Percentiles rank a stretch among this genome's conserved stretches.
phyloP scores from a whole-genome alignment of 345 rosid species.

The Euphorbia tirucalli region DNA sequence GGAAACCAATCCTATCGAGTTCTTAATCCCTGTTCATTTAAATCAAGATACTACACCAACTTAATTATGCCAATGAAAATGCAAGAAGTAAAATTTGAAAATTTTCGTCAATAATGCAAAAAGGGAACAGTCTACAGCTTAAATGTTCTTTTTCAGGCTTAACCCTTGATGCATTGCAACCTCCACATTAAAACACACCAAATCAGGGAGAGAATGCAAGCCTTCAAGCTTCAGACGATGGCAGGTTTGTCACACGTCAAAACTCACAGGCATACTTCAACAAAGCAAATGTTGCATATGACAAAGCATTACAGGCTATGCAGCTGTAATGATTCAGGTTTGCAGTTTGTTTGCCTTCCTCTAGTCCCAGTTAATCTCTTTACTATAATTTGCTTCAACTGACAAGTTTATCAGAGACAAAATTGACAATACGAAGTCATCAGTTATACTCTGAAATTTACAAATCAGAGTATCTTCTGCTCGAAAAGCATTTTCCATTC shows the following conservation, averaged over 20 bases:
- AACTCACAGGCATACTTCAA: not conserved
- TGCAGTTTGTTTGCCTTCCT: not conserved
- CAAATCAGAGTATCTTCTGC: not conserved
- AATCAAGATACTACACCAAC: not conserved
- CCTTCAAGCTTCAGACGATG: constrained; percentile 4
- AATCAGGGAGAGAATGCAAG: not conserved
- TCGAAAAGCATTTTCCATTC: not conserved
- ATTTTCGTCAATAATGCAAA: not conserved
- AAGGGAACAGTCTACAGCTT: not conserved
- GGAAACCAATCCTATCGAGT: not conserved
- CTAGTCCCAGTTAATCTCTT: not conserved
- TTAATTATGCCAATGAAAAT: not conserved
- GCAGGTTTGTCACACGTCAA: not conserved
- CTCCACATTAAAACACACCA: not conserved
- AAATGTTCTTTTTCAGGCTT: not conserved
- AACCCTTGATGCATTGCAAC: not conserved
- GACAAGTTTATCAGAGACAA: not conserved
- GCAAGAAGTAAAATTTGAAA: not conserved
- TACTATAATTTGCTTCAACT: not conserved
- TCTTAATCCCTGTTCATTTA: not conserved
- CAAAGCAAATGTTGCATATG: not conserved
- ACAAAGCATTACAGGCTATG: not conserved
- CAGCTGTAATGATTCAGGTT: not conserved
- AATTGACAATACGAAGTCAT: not conserved
- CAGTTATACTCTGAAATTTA: not conserved